Evolutionary conservation across 768 basidiomycete genomes (phyloP).

Genomic region (Dictyophora rubrovolvata): DNA sequence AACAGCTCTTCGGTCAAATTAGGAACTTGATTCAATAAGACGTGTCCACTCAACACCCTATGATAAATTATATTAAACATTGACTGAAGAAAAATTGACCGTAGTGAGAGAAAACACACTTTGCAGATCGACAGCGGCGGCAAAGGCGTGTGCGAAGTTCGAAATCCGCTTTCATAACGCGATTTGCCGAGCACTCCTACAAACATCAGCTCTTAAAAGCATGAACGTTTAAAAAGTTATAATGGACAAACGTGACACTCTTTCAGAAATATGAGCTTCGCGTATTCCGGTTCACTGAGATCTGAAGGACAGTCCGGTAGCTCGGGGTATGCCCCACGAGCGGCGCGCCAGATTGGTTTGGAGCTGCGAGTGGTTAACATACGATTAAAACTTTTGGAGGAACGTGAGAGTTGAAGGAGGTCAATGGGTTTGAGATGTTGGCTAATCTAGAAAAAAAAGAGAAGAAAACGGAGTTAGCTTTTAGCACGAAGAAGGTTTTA

Average conservation of each 20-base stretch:
- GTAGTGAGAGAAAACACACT: not conserved
- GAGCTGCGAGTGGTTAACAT: constrained; percentile 22
- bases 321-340: constrained; percentile 17
- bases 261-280: constrained; percentile 26
- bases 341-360: constrained; percentile 25
- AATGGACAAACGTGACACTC: constrained; percentile 24
- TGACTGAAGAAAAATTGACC: not conserved
- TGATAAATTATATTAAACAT: not conserved
- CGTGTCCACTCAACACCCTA: not conserved
- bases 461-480: not conserved
- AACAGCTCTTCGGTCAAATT: constrained; percentile 2
- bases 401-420: constrained; percentile 30
- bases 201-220: not conserved
- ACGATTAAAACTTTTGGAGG: constrained; percentile 25
- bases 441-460: constrained; percentile 31
- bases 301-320: constrained; percentile 22
- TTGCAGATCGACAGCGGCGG: not conserved
- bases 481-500: not conserved
- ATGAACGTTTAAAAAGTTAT: not conserved
- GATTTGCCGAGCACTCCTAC: not conserved
- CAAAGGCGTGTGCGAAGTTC: not conserved
- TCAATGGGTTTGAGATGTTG: constrained; percentile 29
- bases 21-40: not conserved
- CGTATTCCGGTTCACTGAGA: constrained; percentile 24
- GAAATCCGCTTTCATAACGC: constrained; percentile 2